Conservation (phyloP, 768 basidiomycete species). For the Leccinellum albellum region DNA sequence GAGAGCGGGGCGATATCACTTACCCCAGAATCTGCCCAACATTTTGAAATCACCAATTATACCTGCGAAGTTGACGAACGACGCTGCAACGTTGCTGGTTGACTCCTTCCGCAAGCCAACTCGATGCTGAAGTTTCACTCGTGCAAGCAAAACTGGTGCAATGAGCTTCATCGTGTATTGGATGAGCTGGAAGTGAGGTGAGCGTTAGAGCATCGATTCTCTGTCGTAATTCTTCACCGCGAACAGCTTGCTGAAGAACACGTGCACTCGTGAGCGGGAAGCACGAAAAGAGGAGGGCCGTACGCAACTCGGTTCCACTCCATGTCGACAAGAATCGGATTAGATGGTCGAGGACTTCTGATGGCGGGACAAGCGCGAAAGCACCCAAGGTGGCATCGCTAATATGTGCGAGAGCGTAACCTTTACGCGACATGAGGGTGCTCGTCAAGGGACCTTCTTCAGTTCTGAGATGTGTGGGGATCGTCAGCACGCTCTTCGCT, state of each 20-base stretch:
- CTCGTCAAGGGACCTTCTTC: not conserved
- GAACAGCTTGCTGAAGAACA: constrained; percentile 61
- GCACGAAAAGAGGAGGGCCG: constrained; percentile 7
- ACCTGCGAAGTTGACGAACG: constrained; percentile 50
- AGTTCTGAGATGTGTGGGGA: not conserved
- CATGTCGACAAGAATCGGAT: constrained; percentile 76
- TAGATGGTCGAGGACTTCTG: constrained; percentile 66
- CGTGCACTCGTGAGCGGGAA: constrained; percentile 8
- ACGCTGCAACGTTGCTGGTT: constrained; percentile 50
- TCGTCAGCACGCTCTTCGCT: not conserved
- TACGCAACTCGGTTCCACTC: constrained; percentile 82
- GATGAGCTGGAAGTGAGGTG: constrained; percentile 48
- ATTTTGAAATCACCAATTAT: constrained; percentile 66
- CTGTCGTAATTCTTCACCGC: constrained; percentile 40
- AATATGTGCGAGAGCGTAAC: constrained; percentile 46
- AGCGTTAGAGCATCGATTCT: not conserved
- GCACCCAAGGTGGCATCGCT: constrained; percentile 63
- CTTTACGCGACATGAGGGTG: constrained; percentile 49
- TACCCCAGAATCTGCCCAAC: constrained; percentile 79
- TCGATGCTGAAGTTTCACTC: constrained; percentile 66
- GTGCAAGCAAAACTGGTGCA: constrained; percentile 59
- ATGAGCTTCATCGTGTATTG: constrained; percentile 73
- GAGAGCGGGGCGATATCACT: constrained; percentile 17
- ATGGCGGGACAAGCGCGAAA: constrained; percentile 55
- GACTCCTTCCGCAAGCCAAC: constrained; percentile 55